Percentiles rank a stretch among this genome's conserved stretches.
Conservation (phyloP, 805 yeast genomes). For the Hanseniaspora nectarophila region DNA sequence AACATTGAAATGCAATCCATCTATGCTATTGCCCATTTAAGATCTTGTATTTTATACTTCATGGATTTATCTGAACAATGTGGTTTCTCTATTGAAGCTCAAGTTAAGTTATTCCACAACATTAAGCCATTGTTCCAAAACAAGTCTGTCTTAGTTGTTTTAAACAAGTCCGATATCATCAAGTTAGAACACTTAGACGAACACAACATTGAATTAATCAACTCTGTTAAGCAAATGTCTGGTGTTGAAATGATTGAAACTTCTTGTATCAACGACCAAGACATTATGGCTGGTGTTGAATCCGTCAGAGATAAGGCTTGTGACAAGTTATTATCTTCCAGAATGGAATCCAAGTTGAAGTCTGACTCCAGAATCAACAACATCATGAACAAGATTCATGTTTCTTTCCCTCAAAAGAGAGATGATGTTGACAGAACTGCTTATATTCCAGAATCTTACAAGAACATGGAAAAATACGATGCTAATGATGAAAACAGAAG, state of each 20-base stretch:
- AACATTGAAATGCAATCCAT: too few relatives aligned
- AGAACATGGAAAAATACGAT: slow-evolving; percentile 54
- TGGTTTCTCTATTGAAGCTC: slow-evolving; percentile 95
- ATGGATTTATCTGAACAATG: slow-evolving; percentile 99
- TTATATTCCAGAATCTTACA: slow-evolving; percentile 67
- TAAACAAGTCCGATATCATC: slow-evolving; percentile 89
- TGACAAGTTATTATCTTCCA: slow-evolving; percentile 85
- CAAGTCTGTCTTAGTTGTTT: slow-evolving; percentile 88
- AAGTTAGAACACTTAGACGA: slow-evolving; percentile 70
- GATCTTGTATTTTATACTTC: slow-evolving; percentile 91
- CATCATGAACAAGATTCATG: slow-evolving; percentile 90
- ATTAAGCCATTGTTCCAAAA: slow-evolving; percentile 95
- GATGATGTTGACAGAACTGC: slow-evolving; percentile 76
- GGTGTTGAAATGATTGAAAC: slow-evolving; percentile 89
- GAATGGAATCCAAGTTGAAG: slow-evolving; percentile 93
- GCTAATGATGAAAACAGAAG: slow-evolving; percentile 71
- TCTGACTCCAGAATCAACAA: slow-evolving; percentile 79
- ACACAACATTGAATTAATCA: slow-evolving; percentile 59
- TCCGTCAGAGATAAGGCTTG: slow-evolving; percentile 93
- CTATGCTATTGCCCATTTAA: slow-evolving; percentile 94
- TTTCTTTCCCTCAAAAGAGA: slow-evolving; percentile 77
- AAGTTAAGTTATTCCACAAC: slow-evolving; percentile 90
- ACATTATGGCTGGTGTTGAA: slow-evolving; percentile 48
- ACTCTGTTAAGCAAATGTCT: slow-evolving; percentile 50
- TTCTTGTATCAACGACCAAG: slow-evolving; percentile 88